Evolutionary conservation across 805 yeast genomes (phyloP).

Genomic region (Kluyveromyces nonfermentans): DNA sequence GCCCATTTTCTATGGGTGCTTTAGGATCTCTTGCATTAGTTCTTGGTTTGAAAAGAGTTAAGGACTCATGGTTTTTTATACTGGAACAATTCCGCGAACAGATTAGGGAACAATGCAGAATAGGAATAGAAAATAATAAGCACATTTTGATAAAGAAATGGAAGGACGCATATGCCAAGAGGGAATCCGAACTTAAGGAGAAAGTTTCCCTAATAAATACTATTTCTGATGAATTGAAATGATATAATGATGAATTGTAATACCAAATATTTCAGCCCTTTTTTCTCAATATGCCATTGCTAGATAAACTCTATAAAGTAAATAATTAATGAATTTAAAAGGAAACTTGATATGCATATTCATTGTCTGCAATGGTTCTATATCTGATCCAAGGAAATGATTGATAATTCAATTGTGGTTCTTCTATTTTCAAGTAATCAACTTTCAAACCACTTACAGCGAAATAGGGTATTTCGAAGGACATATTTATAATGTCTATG

Average conservation of each 20-base stretch:
- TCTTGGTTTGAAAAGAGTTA: slow-evolving; percentile 26
- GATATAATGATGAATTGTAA: not conserved
- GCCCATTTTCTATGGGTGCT: slow-evolving; percentile 27
- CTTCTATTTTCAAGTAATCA: slow-evolving; percentile 58
- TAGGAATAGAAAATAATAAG: slow-evolving; percentile 11
- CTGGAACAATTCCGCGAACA: slow-evolving; percentile 6
- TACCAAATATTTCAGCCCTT: not conserved
- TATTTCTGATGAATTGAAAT: not conserved
- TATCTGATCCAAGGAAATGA: slow-evolving; percentile 78
- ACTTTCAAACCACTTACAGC: slow-evolving; percentile 60
- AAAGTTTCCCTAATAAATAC: not conserved
- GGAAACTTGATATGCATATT: slow-evolving; percentile 23
- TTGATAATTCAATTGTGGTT: slow-evolving; percentile 49
- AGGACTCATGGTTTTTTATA: slow-evolving; percentile 23
- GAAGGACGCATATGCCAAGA: slow-evolving; percentile 2
- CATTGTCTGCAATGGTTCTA: slow-evolving; percentile 35
- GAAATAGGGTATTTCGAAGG: slow-evolving; percentile 55
- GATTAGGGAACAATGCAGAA: slow-evolving; percentile 9
- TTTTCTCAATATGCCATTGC: not conserved
- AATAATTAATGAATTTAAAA: not conserved
- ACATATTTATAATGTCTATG: slow-evolving; percentile 33
- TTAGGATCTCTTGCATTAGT: slow-evolving; percentile 25
- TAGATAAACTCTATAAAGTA: not conserved
- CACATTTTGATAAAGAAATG: slow-evolving; percentile 3
- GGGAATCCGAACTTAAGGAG: slow-evolving; percentile 1